These are phyloP conservation scores for Phytophthora meadii DNA, from an alignment of 352 stramenopile genomes.

Conservation along the genomic window DNA sequence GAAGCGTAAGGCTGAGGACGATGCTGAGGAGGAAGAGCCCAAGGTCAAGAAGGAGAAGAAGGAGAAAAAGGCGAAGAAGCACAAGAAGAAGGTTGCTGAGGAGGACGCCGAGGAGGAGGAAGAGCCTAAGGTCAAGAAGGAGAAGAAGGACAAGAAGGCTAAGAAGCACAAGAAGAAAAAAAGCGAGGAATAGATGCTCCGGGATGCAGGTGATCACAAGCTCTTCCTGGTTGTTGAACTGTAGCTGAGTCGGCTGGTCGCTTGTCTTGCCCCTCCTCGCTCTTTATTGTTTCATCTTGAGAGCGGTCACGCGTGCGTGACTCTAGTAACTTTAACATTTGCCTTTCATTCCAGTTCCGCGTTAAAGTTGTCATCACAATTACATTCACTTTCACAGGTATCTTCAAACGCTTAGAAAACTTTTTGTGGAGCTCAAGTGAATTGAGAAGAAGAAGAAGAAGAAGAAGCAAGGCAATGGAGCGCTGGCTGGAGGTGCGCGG, in stretches of 20 bases:
- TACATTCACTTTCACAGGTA: conserved; percentile 1
- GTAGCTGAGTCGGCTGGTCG: conserved; percentile 25
- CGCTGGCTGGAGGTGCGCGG: conserved; percentile 70
- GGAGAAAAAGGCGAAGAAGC: conserved; percentile 76
- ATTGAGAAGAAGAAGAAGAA: conserved; percentile 1
- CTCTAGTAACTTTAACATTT: conserved; percentile 45
- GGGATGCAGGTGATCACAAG: conserved; percentile 17
- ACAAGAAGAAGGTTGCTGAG: conserved; percentile 74
- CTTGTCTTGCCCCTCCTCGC: conserved; percentile 23
- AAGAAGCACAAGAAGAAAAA: conserved; percentile 59
- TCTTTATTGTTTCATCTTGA: conserved; percentile 35
- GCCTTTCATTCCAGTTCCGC: conserved; percentile 24
- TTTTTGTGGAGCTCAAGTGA: neutral
- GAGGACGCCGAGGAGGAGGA: conserved; percentile 38
- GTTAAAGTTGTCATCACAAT: neutral
- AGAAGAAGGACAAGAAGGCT: conserved; percentile 48
- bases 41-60: conserved; percentile 81
- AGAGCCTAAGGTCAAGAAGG: conserved; percentile 5
- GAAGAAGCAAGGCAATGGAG: conserved; percentile 26
- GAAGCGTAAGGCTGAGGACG: conserved; percentile 71
- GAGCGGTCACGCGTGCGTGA: neutral
- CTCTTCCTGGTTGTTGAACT: conserved; percentile 26
- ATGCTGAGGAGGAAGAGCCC: conserved; percentile 69
- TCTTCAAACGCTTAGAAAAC: conserved; percentile 15
- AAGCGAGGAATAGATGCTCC: conserved; percentile 57